Evolutionary conservation across 345 rosid species (phyloP).

Genomic region (Excoecaria agallocha): DNA sequence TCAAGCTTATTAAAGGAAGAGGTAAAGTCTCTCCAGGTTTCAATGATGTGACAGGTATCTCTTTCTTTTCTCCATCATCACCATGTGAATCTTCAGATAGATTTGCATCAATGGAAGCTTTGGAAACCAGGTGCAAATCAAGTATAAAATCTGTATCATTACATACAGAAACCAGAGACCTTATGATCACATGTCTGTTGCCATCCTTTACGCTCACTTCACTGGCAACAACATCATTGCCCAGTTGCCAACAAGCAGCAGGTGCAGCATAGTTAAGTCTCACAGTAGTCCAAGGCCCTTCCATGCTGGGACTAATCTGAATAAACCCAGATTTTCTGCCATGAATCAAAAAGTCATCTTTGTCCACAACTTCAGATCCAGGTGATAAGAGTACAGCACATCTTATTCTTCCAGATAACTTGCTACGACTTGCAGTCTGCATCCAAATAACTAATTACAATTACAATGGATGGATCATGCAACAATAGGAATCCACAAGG

Average conservation of each 20-base stretch:
- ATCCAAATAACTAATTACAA: constrained; percentile 23
- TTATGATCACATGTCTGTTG: constrained; percentile 71
- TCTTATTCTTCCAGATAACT: constrained; percentile 59
- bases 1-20: constrained; percentile 68
- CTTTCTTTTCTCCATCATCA: constrained; percentile 31
- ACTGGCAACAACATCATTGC: constrained; percentile 89
- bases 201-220: constrained; percentile 86
- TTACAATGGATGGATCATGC: background rate
- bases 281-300: constrained; percentile 97
- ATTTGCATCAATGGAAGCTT: constrained; percentile 35
- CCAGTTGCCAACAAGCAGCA: constrained; percentile 94
- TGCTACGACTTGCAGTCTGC: constrained; percentile 44
- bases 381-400: constrained; percentile 65
- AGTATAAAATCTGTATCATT: constrained; percentile 64
- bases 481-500: background rate
- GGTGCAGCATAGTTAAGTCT: constrained; percentile 95
- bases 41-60: constrained; percentile 58
- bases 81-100: constrained; percentile 30
- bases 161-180: constrained; percentile 79
- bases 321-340: constrained; percentile 69
- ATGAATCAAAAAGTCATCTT: constrained; percentile 29
- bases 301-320: constrained; percentile 86
- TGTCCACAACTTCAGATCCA: constrained; percentile 46
- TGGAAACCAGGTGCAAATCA: constrained; percentile 64
- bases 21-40: constrained; percentile 70